phyloP scores from a whole-genome alignment of 352 stramenopile genomes.

The Halophytophthora batemanensis region DNA sequence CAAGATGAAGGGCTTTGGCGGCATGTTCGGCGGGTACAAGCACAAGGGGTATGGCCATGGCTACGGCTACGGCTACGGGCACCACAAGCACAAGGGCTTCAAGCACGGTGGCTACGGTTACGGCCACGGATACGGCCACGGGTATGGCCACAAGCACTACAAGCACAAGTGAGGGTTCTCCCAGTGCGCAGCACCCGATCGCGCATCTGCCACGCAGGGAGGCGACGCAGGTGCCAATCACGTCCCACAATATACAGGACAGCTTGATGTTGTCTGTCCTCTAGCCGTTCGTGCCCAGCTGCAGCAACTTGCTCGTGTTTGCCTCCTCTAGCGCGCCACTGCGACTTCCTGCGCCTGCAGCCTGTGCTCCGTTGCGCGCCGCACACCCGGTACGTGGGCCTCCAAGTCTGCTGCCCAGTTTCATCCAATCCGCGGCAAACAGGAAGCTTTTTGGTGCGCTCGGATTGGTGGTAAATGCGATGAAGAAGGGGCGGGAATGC shows the following conservation, averaged over 20 bases:
- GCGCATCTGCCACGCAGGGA: background rate
- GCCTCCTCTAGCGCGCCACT: no score
- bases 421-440: background rate
- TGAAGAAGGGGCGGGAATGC: background rate
- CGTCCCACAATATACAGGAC: background rate
- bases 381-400: no score
- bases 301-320: no score
- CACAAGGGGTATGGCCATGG: constrained; percentile 13
- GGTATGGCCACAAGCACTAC: constrained; percentile 13
- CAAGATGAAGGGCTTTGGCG: constrained; percentile 15
- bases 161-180: constrained; percentile 29
- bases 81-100: constrained; percentile 27
- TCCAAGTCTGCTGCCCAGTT: no score
- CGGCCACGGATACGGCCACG: constrained; percentile 2
- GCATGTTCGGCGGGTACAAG: constrained; percentile 14
- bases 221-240: background rate
- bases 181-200: constrained; percentile 10
- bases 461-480: background rate
- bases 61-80: constrained; percentile 17
- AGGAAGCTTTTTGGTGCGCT: background rate
- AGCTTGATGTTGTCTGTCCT: no score
- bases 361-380: no score
- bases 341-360: no score
- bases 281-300: no score
- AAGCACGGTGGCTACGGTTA: background rate